phyloP scores from a whole-genome alignment of 768 basidiomycete species.

The Austroboletus eburneus region DNA sequence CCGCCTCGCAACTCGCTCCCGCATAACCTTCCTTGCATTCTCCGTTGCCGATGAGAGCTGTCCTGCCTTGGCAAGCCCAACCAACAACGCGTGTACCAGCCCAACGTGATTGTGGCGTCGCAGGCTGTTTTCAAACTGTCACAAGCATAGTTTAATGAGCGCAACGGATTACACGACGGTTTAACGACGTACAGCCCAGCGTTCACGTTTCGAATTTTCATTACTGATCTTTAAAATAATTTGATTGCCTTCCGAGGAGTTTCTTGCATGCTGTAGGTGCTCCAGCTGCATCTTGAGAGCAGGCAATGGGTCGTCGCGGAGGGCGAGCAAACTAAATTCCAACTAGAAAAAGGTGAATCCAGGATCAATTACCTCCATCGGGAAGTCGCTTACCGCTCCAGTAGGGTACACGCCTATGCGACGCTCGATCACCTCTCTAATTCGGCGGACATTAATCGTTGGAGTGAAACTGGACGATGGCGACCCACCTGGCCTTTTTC shows the following conservation, averaged over 20 bases:
- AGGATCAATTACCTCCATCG: slow-evolving; percentile 1
- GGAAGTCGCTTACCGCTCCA: slow-evolving; percentile 63
- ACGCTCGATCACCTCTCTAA: slow-evolving; percentile 76
- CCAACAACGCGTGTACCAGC: slow-evolving; percentile 68
- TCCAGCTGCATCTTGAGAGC: slow-evolving; percentile 56
- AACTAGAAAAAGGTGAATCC: slow-evolving; percentile 44
- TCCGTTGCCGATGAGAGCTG: slow-evolving; percentile 51
- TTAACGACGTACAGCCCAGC: slow-evolving; percentile 68
- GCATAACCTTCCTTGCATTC: slow-evolving; percentile 41
- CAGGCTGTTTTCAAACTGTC: slow-evolving; percentile 82
- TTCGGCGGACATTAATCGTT: slow-evolving; percentile 18
- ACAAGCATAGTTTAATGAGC: slow-evolving; percentile 8
- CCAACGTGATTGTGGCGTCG: slow-evolving; percentile 87
- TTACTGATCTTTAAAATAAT: slow-evolving; percentile 53
- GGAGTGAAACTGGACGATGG: slow-evolving; percentile 5
- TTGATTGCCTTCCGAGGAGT: slow-evolving; percentile 46
- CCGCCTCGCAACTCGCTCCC: slow-evolving; percentile 38
- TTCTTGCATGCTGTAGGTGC: slow-evolving; percentile 40
- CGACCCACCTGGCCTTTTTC: slow-evolving; percentile 61
- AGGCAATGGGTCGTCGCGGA: slow-evolving; percentile 80
- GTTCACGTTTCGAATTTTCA: slow-evolving; percentile 71
- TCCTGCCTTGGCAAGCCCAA: slow-evolving; percentile 68
- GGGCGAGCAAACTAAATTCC: slow-evolving; percentile 87
- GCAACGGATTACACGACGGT: neutral
- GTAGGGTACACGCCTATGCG: slow-evolving; percentile 89